Base-by-base conservation (phyloP, 2,329 filamentous ascomycete species). In the Sphaerulina vaccinii region DNA sequence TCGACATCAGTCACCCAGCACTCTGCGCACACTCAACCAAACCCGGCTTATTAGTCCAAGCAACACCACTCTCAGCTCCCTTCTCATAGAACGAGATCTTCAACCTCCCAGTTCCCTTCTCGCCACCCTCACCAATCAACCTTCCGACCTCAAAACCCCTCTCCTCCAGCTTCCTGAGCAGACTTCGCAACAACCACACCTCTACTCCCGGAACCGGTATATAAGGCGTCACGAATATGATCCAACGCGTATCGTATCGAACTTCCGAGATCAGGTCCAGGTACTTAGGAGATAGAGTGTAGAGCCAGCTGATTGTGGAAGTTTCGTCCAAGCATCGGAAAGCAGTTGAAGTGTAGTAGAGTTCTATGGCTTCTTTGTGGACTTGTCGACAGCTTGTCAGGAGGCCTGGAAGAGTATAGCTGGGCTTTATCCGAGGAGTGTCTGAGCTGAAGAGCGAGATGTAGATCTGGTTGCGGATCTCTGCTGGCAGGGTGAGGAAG, bases 291-390 rank as follows among this genome's bases (percentile, higher is more conserved):
- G 57, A 52, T 1, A 60, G 42, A 18, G 44, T 45, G 1, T 19
- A 37, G 2, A 60, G 43, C 58, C 58, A 60, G 3, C 36, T 45
- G 2, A 58, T 24, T 2, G 58, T 40, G 11, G 39, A 44, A 32
- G 33, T 43, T 35, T 60, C 58, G 27, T 60, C 55, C 10, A 60
- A 35, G 22, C 58, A 60, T 13, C 58, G 56, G 40, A 60, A 60
- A 1, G 46, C 23, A 19, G 42, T 51, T 5, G 36, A 15, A 10
- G 36, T 23, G 36, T 57, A 59, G 43, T 56, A 58, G 11, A 59
- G 24, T 4, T 41, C 49, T 2, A 55, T 48, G 3, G 51, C 49
- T 53, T 60, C 58, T n/a, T 18, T 15, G 33, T 51, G 49, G 22
- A 55, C 52, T 41, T 56, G 48, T 2, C 49, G 49, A 37, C 49